Percentiles rank a stretch among this genome's conserved stretches.
phyloP scores from a whole-genome alignment of 2,329 filamentous ascomycete genomes.

The Fusarium udum region DNA sequence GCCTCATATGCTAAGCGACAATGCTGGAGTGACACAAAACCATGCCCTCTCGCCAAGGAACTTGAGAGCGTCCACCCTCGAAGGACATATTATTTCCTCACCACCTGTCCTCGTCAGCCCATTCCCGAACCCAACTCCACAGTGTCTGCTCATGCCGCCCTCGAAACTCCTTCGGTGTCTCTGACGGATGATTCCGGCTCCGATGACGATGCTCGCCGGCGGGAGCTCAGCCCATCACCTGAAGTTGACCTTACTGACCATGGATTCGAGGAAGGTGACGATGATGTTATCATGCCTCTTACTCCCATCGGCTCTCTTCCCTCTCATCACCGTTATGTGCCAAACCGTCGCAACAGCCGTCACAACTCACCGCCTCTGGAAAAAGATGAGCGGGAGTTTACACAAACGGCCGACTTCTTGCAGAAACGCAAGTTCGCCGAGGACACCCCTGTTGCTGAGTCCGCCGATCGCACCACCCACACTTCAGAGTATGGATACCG shows the following conservation, averaged over 20 bases:
- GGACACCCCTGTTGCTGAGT: constrained; percentile 46
- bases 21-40: constrained; percentile 78
- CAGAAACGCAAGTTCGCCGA: constrained; percentile 70
- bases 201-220: constrained; percentile 76
- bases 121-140: constrained; percentile 65
- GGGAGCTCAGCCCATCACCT: constrained; percentile 86
- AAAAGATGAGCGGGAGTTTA: constrained; percentile 96
- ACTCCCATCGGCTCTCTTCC: constrained; percentile 74
- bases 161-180: constrained; percentile 87
- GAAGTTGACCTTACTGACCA: constrained; percentile 91
- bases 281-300: constrained; percentile 66
- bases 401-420: constrained; percentile 89
- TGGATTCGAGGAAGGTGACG: constrained; percentile 80
- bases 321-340: constrained; percentile 52
- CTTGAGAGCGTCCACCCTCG: constrained; percentile 91
- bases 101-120: constrained; percentile 83
- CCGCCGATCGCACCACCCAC: constrained; percentile 43
- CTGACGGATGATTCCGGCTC: constrained; percentile 60
- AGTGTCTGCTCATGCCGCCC: constrained; percentile 51
- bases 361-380: constrained; percentile 90
- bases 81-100: constrained; percentile 96
- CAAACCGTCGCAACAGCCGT: constrained; percentile 57
- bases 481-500: constrained; percentile 49
- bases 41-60: constrained; percentile 92
- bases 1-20: constrained; percentile 89